Evolutionary conservation across 768 basidiomycete genomes (phyloP).

Genomic region (Sarcodon aspratus): DNA sequence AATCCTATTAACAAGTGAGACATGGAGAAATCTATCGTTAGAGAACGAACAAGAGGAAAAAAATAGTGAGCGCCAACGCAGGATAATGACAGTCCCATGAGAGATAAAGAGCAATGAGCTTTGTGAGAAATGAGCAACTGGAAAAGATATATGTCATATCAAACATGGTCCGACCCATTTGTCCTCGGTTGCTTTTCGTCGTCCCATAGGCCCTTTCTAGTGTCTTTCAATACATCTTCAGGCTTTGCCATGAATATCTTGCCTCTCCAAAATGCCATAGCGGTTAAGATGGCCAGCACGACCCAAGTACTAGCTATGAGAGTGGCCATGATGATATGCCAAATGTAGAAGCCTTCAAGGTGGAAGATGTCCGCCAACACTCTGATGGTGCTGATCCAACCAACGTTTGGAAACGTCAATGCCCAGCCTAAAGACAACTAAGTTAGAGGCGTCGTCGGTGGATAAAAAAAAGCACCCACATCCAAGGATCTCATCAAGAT

Average conservation of each 20-base stretch:
- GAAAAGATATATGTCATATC: too few relatives aligned
- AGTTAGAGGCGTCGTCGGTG: slow-evolving; percentile 1
- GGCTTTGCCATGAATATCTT: slow-evolving; percentile 29
- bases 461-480: slow-evolving; percentile 16
- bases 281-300: slow-evolving; percentile 29
- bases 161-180: too few relatives aligned
- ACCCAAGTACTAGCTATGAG: slow-evolving; percentile 29
- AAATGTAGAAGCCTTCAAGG: slow-evolving; percentile 23
- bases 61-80: too few relatives aligned
- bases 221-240: slow-evolving; percentile 31
- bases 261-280: slow-evolving; percentile 29
- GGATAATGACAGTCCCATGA: too few relatives aligned
- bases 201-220: not conserved
- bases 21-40: too few relatives aligned
- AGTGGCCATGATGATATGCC: slow-evolving; percentile 28
- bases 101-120: too few relatives aligned
- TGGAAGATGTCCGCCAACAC: slow-evolving; percentile 30
- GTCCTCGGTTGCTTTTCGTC: too few relatives aligned
- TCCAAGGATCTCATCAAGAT: slow-evolving; percentile 33
- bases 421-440: not conserved
- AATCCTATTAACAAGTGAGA: too few relatives aligned
- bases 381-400: slow-evolving; percentile 32
- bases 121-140: too few relatives aligned
- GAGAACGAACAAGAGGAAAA: too few relatives aligned
- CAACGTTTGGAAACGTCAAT: slow-evolving; percentile 12